Evolutionary conservation across 768 basidiomycete species (phyloP).

Genomic region (Phlebiopsis flavidoalba): DNA sequence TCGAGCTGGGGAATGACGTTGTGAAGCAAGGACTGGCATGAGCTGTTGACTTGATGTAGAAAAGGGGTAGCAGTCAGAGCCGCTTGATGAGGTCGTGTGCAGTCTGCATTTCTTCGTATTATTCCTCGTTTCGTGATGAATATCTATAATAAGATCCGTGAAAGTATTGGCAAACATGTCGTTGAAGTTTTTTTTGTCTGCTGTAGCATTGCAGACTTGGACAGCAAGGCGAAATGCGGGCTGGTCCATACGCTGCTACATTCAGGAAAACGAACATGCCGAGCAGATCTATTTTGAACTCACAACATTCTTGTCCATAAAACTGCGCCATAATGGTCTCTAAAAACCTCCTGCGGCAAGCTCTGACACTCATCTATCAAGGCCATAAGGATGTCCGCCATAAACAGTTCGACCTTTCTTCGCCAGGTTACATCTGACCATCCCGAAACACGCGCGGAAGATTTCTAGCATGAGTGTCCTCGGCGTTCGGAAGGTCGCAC

Average conservation of each 20-base stretch:
- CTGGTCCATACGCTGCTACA: conserved; percentile 58
- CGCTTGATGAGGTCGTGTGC: conserved; percentile 86
- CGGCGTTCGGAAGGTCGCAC: conserved; percentile 83
- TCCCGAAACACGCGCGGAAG: conserved; percentile 78
- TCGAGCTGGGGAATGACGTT: conserved; percentile 93
- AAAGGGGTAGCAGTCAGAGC: too few species aligned
- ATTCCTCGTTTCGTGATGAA: conserved; percentile 53
- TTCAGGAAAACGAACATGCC: conserved; percentile 1
- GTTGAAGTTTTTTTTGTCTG: conserved; percentile 84
- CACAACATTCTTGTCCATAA: conserved; percentile 73
- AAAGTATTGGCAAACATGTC: conserved; percentile 77
- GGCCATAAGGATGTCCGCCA: conserved; percentile 87
- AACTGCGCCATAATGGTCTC: conserved; percentile 82
- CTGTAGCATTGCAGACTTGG: conserved; percentile 76
- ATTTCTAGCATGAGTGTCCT: conserved; percentile 79
- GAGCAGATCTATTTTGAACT: conserved; percentile 21
- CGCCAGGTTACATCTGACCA: conserved; percentile 67
- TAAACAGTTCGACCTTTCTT: conserved; percentile 83
- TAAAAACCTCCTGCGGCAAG: conserved; percentile 73
- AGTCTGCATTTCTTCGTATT: conserved; percentile 59
- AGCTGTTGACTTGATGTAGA: too few species aligned
- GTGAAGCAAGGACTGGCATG: conserved; percentile 77
- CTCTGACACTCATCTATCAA: conserved; percentile 82
- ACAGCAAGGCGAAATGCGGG: conserved; percentile 80
- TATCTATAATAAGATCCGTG: conserved; percentile 75